These are phyloP conservation scores for Monosiga brevicollis DNA, from an alignment of 78 protist genomes.

Conservation along the genomic window DNA sequence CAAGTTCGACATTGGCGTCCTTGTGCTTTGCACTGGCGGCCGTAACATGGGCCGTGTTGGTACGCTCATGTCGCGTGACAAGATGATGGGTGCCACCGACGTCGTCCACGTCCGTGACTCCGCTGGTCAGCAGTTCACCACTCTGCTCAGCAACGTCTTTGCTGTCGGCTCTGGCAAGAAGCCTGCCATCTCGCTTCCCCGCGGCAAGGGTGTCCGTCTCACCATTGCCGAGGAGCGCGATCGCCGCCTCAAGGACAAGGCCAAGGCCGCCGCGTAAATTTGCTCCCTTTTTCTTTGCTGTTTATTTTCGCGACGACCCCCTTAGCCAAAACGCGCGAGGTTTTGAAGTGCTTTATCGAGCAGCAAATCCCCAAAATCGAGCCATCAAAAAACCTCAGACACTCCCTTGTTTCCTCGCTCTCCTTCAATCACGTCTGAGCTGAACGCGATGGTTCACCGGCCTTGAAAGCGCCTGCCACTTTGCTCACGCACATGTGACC, in stretches of 20 bases:
- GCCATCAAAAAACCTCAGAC: no score
- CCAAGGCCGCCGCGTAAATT: background rate
- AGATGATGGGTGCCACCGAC: conserved; percentile 85
- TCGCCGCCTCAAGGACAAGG: conserved; percentile 32
- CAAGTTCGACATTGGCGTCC: conserved; percentile 77
- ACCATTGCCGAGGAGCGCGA: conserved; percentile 72
- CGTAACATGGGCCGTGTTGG: conserved; percentile 99
- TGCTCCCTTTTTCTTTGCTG: no score
- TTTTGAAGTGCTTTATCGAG: no score
- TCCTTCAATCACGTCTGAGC: no score
- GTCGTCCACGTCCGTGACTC: conserved; percentile 91
- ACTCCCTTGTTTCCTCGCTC: no score
- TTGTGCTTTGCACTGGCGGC: conserved; percentile 93
- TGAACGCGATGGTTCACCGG: no score
- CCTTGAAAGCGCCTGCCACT: no score
- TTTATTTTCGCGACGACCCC: no score
- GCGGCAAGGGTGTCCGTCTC: conserved; percentile 82
- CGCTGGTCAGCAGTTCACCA: conserved; percentile 91
- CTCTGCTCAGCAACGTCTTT: conserved; percentile 94
- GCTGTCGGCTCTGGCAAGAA: conserved; percentile 84
- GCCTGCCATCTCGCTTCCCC: conserved; percentile 89
- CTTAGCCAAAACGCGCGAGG: no score
- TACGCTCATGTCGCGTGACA: conserved; percentile 30
- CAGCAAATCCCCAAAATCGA: no score
- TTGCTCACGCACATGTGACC: no score